Conservation (phyloP, 179 eudicot genomes). For the Pouteria campechiana region DNA sequence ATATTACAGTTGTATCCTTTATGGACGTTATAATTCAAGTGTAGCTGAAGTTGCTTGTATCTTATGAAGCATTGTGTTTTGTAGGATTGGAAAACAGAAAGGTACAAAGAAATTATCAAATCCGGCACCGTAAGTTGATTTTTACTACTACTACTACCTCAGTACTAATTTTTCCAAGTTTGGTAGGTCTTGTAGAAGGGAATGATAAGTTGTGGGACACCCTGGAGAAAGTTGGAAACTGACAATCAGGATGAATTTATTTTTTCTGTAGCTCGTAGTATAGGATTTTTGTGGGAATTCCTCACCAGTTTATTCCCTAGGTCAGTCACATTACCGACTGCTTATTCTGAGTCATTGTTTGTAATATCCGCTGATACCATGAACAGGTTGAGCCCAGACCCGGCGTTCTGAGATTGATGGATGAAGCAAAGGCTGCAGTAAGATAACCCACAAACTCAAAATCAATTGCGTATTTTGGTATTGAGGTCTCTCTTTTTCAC, state of each 20-base stretch:
- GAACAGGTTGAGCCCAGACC: conserved; percentile 89
- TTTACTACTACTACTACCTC: too few relatives aligned
- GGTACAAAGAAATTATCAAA: conserved; percentile 85
- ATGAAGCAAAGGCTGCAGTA: conserved; percentile 87
- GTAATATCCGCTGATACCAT: neutral
- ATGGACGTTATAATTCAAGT: too few relatives aligned
- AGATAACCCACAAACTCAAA: conserved; percentile 18
- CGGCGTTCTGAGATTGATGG: conserved; percentile 93
- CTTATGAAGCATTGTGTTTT: too few relatives aligned
- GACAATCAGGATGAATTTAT: too few relatives aligned
- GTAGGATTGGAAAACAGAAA: conserved; percentile 97
- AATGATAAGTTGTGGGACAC: too few relatives aligned
- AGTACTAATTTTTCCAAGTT: too few relatives aligned
- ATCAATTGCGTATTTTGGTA: neutral
- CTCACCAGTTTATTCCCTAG: neutral
- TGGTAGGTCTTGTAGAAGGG: too few relatives aligned
- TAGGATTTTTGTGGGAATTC: neutral
- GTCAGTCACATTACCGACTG: neutral
- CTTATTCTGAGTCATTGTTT: neutral
- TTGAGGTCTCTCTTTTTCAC: too few relatives aligned
- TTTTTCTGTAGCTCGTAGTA: neutral
- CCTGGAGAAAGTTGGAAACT: too few relatives aligned
- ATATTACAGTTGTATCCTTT: too few relatives aligned
- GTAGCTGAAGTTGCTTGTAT: too few relatives aligned
- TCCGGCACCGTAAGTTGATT: conserved; percentile 77